phyloP scores from a whole-genome alignment of 2,329 filamentous ascomycete species.

The Alternaria arborescens region DNA sequence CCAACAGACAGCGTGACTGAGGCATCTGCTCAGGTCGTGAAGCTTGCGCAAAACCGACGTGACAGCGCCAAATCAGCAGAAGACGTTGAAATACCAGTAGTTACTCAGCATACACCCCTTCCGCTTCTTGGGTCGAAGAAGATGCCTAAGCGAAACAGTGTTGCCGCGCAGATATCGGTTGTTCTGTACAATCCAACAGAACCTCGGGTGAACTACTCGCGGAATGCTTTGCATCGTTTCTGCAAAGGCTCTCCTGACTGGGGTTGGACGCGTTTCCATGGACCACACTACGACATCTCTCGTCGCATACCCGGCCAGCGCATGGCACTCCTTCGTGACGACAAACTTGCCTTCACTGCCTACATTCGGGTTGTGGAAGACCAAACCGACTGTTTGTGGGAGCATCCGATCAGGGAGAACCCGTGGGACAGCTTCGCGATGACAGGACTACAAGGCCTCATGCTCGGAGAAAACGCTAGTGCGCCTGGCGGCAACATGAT shows the following conservation, averaged over 20 bases:
- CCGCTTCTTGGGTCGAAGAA: constrained; percentile 45
- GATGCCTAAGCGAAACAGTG: constrained; percentile 53
- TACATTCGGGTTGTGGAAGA: constrained; percentile 70
- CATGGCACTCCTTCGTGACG: constrained; percentile 66
- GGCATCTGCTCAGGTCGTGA: not conserved
- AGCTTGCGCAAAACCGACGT: not conserved
- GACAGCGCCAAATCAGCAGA: constrained; percentile 8
- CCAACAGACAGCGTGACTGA: not conserved
- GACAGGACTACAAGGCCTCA: constrained; percentile 64
- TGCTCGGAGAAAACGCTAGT: constrained; percentile 40
- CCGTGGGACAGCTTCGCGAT: constrained; percentile 66
- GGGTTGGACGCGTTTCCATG: constrained; percentile 70
- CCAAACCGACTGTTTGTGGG: constrained; percentile 68
- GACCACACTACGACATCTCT: constrained; percentile 66
- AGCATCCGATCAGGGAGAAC: constrained; percentile 63
- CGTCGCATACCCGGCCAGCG: constrained; percentile 65
- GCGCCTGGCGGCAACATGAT: constrained; percentile 55
- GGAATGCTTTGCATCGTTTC: constrained; percentile 67
- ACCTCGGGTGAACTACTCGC: constrained; percentile 65
- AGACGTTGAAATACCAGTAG: constrained; percentile 6
- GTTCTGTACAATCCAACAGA: constrained; percentile 71
- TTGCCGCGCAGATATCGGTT: constrained; percentile 68
- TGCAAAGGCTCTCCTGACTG: constrained; percentile 66
- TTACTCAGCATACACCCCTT: constrained; percentile 47
- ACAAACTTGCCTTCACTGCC: constrained; percentile 68